Evolutionary conservation across 345 rosid species (phyloP).

Genomic region (Rhodamnia rubescens): DNA sequence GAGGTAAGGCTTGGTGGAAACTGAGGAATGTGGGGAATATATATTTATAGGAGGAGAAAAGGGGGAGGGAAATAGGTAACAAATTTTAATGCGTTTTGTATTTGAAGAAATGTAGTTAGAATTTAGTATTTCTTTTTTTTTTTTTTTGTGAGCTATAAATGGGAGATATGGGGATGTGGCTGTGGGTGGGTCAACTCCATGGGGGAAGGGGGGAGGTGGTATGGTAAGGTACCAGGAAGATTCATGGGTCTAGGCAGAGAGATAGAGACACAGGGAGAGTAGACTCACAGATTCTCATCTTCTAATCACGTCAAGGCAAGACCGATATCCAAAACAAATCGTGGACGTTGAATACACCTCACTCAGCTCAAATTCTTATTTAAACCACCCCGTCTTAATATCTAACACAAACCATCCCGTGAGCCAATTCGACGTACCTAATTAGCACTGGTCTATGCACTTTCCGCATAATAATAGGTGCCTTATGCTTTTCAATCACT

Average conservation of each 20-base stretch:
- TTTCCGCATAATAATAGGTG: background rate
- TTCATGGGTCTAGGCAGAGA: background rate
- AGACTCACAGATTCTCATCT: background rate
- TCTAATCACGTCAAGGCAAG: too few relatives aligned
- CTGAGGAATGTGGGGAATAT: background rate
- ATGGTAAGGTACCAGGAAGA: slow-evolving; percentile 2
- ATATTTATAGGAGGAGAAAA: background rate
- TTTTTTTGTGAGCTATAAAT: background rate
- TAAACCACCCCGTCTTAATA: rapidly evolving
- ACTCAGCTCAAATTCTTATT: rapidly evolving
- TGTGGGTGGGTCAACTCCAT: background rate
- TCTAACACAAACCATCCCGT: background rate
- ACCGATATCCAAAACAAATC: background rate
- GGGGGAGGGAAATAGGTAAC: background rate
- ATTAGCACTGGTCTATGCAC: background rate
- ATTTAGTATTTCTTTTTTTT: background rate
- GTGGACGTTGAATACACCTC: background rate
- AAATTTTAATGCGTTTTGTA: too few relatives aligned
- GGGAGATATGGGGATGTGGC: background rate
- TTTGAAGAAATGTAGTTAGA: background rate
- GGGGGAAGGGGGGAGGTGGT: too few relatives aligned
- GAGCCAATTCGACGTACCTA: background rate
- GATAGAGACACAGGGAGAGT: background rate
- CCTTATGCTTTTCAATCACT: rapidly evolving
- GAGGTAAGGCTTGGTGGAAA: background rate